These are phyloP conservation scores for Ceratocystis albifundus DNA, from an alignment of 2,329 filamentous ascomycete species.

Conservation along the genomic window DNA sequence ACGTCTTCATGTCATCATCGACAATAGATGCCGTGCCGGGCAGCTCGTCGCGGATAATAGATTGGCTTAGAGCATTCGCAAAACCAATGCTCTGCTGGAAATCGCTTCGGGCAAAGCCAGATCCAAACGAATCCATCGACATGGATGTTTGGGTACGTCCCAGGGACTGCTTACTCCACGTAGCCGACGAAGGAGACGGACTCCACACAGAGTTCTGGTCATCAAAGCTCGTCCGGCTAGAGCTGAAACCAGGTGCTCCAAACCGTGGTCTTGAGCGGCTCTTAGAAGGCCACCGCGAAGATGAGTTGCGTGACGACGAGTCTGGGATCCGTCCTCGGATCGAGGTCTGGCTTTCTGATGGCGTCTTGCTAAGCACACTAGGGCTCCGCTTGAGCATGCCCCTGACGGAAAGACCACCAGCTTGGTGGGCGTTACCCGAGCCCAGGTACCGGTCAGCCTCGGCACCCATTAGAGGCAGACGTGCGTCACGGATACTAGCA, in stretches of 20 bases:
- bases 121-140: conserved; percentile 83
- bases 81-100: conserved; percentile 97
- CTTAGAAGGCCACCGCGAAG: conserved; percentile 71
- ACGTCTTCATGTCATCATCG: conserved; percentile 49
- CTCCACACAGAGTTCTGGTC: conserved; percentile 86
- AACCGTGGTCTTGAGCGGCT: conserved; percentile 68
- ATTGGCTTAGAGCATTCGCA: conserved; percentile 89
- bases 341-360: conserved; percentile 66
- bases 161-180: conserved; percentile 88
- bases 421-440: conserved; percentile 21
- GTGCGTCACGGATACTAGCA: conserved; percentile 72
- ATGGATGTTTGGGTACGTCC: conserved; percentile 84
- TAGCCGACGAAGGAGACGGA: conserved; percentile 71
- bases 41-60: conserved; percentile 75
- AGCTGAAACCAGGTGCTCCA: conserved; percentile 68
- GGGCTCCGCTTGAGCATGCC: conserved; percentile 72
- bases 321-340: conserved; percentile 61
- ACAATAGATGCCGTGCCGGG: conserved; percentile 43
- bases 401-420: conserved; percentile 58
- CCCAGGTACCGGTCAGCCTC: conserved; percentile 36
- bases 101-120: conserved; percentile 61
- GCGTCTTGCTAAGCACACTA: conserved; percentile 84
- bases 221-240: conserved; percentile 87
- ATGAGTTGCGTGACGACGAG: conserved; percentile 35
- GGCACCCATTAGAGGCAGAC: conserved; percentile 74